These are phyloP conservation scores for Fusarium drepaniforme DNA, from an alignment of 2,329 filamentous ascomycete genomes.

Conservation along the genomic window DNA sequence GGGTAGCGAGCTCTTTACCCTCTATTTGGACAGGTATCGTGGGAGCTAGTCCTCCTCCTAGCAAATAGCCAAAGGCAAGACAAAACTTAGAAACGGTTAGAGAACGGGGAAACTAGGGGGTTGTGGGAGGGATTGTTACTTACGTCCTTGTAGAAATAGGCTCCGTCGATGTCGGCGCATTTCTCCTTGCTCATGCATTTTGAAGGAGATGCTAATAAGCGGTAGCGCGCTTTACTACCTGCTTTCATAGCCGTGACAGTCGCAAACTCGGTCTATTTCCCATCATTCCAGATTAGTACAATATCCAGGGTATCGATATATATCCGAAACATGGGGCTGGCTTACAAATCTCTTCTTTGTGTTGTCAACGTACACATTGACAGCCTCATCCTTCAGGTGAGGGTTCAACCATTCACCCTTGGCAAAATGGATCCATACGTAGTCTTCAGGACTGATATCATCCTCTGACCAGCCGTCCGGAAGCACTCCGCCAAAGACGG, in stretches of 20 bases:
- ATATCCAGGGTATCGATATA: background rate
- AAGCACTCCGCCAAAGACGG: background rate
- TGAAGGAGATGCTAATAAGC: background rate
- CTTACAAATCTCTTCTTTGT: background rate
- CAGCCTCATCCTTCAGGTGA: background rate
- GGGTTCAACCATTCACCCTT: conserved; percentile 17
- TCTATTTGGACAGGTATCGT: background rate
- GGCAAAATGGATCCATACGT: conserved; percentile 5
- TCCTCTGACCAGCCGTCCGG: background rate
- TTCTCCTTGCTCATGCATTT: background rate
- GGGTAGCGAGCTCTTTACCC: background rate
- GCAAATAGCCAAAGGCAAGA: background rate
- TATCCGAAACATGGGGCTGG: background rate
- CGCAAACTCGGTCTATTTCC: background rate
- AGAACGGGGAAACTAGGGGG: background rate
- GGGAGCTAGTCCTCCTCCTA: background rate
- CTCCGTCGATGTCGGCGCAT: background rate
- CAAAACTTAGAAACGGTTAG: background rate
- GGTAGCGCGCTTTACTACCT: background rate
- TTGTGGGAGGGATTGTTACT: background rate
- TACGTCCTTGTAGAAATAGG: background rate
- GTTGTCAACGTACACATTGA: background rate
- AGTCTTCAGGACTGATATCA: background rate
- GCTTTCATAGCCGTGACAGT: background rate
- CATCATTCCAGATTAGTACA: background rate